Evolutionary conservation across 108 stramenopile species (phyloP).

Genomic region (Cyclostephanos invisitatus): DNA sequence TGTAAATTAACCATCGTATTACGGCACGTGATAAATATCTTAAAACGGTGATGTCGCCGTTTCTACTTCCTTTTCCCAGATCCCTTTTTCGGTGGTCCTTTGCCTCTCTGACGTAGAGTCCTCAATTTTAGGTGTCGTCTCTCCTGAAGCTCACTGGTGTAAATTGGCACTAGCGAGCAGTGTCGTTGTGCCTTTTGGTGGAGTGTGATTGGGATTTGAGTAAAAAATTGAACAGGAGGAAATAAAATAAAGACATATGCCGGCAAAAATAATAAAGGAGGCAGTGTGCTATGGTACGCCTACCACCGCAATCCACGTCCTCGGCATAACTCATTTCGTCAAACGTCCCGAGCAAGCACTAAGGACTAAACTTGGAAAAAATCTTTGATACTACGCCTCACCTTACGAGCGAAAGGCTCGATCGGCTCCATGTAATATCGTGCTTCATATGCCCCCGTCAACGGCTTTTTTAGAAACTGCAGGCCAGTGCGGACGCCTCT

Average conservation of each 20-base stretch:
- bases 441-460: slow-evolving; percentile 64
- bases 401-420: slow-evolving; percentile 69
- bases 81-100: slow-evolving; percentile 92
- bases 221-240: neutral
- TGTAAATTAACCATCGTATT: neutral
- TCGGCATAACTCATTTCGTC: neutral
- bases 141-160: slow-evolving; percentile 72
- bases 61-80: slow-evolving; percentile 67
- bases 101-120: slow-evolving; percentile 74
- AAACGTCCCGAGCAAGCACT: neutral
- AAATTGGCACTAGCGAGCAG: slow-evolving; percentile 35
- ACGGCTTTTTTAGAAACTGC: slow-evolving; percentile 61
- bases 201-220: neutral
- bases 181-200: slow-evolving; percentile 4
- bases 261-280: neutral
- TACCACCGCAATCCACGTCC: too few relatives aligned
- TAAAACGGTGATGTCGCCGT: neutral
- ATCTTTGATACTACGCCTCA: slow-evolving; percentile 32
- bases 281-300: neutral
- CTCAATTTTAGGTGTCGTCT: slow-evolving; percentile 62
- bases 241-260: slow-evolving; percentile 14
- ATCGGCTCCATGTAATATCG: slow-evolving; percentile 80
- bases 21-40: neutral
- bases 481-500: slow-evolving; percentile 60
- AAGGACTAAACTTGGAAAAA: neutral